These are phyloP conservation scores for Backusella psychrophila DNA, from an alignment of 192 early-diverging fungal species.

Conservation along the genomic window DNA sequence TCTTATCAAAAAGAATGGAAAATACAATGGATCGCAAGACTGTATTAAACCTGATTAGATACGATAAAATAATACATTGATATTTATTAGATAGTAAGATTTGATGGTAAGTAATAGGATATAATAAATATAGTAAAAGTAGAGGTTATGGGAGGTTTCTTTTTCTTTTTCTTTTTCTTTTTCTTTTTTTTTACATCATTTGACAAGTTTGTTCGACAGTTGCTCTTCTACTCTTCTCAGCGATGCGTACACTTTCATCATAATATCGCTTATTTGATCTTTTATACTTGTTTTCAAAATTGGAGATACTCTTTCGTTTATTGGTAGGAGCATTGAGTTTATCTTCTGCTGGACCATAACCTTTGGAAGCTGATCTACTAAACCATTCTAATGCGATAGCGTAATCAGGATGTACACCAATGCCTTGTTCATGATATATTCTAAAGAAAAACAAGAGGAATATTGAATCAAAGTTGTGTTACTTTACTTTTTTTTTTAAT, in stretches of 20 bases:
- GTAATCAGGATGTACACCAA: constrained; percentile 22
- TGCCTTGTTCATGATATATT: constrained; percentile 30
- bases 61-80: background rate
- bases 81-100: background rate
- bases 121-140: background rate
- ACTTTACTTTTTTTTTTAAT: background rate
- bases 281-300: background rate
- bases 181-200: constrained; percentile 8
- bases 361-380: constrained; percentile 33
- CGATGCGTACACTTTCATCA: constrained; percentile 9
- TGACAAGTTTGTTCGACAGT: constrained; percentile 4
- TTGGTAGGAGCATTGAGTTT: constrained; percentile 8
- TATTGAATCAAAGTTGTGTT: background rate
- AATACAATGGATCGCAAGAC: too few relatives aligned
- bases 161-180: background rate
- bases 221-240: background rate
- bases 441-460: background rate
- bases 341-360: constrained; percentile 27
- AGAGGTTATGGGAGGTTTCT: background rate
- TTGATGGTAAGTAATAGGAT: background rate
- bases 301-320: background rate
- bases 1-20: background rate
- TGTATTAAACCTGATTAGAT: background rate
- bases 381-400: constrained; percentile 26
- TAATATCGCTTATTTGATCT: background rate